Conservation (phyloP, 2,329 filamentous ascomycete genomes). For the Trichoderma sp. region DNA sequence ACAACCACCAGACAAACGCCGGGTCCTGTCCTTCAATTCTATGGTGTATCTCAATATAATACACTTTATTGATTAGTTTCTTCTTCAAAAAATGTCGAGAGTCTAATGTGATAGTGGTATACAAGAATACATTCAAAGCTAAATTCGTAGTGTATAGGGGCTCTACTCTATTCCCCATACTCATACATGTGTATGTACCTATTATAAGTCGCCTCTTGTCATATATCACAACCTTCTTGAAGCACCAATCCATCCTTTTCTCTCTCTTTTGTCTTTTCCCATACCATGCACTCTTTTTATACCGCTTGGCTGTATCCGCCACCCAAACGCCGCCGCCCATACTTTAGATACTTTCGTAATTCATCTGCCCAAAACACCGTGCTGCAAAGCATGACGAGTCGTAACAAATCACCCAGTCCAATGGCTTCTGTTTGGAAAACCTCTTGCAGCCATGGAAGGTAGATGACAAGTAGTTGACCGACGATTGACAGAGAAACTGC, state of each 20-base stretch:
- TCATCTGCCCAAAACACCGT: constrained; percentile 96
- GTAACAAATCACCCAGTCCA: constrained; percentile 67
- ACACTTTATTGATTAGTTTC: neutral
- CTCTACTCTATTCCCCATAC: constrained; percentile 5
- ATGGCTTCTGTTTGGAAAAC: constrained; percentile 95
- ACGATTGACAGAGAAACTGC: constrained; percentile 76
- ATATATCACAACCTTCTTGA: neutral
- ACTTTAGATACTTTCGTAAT: constrained; percentile 72
- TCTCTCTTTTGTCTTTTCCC: constrained; percentile 20
- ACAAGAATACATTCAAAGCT: constrained; percentile 12
- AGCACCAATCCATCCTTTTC: neutral
- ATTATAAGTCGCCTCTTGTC: constrained; percentile 2
- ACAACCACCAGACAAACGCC: neutral
- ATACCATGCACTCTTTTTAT: constrained; percentile 32
- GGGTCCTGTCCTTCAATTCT: neutral
- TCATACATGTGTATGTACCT: neutral
- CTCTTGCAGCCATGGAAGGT: constrained; percentile 87
- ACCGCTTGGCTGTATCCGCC: constrained; percentile 64
- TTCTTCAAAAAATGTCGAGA: neutral
- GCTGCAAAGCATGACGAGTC: constrained; percentile 73
- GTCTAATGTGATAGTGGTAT: neutral
- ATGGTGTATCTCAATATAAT: neutral
- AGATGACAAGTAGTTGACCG: constrained; percentile 88
- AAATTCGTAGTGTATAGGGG: constrained; percentile 5
- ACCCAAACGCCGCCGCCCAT: constrained; percentile 55